These are phyloP conservation scores for Beauveria sp. DNA, from an alignment of 2,329 filamentous ascomycete genomes.

Conservation along the genomic window DNA sequence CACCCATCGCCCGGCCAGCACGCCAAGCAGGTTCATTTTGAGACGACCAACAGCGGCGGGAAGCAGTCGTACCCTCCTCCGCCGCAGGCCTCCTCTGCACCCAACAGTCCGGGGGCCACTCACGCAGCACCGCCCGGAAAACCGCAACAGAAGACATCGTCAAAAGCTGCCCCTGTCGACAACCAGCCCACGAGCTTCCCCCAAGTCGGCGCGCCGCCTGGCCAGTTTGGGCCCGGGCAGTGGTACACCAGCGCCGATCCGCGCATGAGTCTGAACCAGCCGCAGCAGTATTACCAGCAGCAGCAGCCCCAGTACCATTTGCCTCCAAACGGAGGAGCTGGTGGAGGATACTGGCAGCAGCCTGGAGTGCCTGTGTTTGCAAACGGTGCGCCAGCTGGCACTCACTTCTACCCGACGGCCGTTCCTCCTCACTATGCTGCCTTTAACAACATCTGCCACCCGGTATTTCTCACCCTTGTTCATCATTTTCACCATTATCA, in stretches of 20 bases:
- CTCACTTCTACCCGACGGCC: conserved; percentile 6
- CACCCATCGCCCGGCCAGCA: not conserved
- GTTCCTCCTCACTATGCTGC: conserved; percentile 9
- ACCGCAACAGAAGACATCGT: not conserved
- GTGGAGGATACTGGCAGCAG: not conserved
- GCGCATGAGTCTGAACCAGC: conserved; percentile 3
- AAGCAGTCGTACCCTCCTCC: not conserved
- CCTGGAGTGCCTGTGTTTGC: conserved; percentile 2
- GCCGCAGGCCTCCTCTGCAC: not conserved
- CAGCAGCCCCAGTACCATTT: not conserved
- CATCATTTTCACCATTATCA: not conserved
- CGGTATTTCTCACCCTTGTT: conserved; percentile 8
- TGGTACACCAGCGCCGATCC: conserved; percentile 11
- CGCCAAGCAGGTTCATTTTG: conserved; percentile 8
- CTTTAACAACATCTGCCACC: conserved; percentile 8
- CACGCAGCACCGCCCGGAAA: not conserved
- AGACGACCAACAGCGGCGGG: not conserved
- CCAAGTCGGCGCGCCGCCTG: conserved; percentile 6
- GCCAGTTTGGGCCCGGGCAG: conserved; percentile 3
- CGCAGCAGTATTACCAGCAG: conserved; percentile 3
- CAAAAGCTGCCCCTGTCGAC: not conserved
- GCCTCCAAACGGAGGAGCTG: conserved; percentile 1
- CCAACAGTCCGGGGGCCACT: not conserved
- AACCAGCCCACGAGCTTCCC: conserved; percentile 12
- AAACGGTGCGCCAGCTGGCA: conserved; percentile 9